phyloP scores from a whole-genome alignment of 2,329 filamentous ascomycete genomes.

The Truncatella angustata region DNA sequence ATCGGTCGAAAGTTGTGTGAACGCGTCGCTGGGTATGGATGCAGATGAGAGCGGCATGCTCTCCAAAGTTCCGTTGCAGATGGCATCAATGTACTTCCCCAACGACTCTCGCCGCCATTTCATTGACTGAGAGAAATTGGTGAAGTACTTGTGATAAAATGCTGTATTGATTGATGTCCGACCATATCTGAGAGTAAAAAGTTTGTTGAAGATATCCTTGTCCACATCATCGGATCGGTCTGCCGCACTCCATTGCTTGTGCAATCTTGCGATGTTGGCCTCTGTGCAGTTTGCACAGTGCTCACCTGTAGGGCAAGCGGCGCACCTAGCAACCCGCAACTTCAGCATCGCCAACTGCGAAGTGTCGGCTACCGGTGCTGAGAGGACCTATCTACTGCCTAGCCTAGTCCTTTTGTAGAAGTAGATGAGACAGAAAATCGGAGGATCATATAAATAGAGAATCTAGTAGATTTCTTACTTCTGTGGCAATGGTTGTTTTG shows the following conservation, averaged over 20 bases:
- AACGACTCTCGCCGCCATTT: slow-evolving; percentile 4
- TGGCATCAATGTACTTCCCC: slow-evolving; percentile 1
- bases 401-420: too few relatives aligned
- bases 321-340: not conserved
- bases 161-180: not conserved
- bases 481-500: too few relatives aligned
- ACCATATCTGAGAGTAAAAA: slow-evolving; percentile 4
- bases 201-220: slow-evolving; percentile 1
- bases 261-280: not conserved
- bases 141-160: slow-evolving; percentile 1
- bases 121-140: not conserved
- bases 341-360: not conserved
- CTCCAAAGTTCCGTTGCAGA: not conserved
- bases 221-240: not conserved
- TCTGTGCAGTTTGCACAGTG: not conserved
- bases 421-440: too few relatives aligned
- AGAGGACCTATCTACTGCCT: too few relatives aligned
- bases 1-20: not conserved
- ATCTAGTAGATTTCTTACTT: too few relatives aligned
- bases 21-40: not conserved
- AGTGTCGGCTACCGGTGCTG: too few relatives aligned
- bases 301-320: not conserved
- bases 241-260: not conserved
- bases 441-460: too few relatives aligned
- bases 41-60: not conserved